Base-by-base conservation (phyloP, 257 asterid species). In the Salvia rosmarinus region DNA sequence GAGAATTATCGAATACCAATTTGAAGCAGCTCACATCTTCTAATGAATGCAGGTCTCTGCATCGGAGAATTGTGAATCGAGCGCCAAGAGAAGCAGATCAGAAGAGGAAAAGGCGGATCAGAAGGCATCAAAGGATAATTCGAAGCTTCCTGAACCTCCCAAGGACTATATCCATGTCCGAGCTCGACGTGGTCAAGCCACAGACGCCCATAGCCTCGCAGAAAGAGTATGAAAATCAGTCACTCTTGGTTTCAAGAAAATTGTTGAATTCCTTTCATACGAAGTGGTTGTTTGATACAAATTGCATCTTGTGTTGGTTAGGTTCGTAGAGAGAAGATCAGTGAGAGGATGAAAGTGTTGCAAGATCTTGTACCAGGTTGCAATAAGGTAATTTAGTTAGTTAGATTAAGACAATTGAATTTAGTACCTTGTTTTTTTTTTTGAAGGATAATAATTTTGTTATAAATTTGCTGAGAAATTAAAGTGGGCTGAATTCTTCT, bases 361-460 rank as follows among this genome's bases (percentile, higher is more conserved):
- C 97, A 92, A 81, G 96, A 90, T 87, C 98, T 92, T 65, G 98
- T 92, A 1, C 98, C 98, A 0, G 98, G 98, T 21, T 92, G 98
- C 95, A 90, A 86, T 71, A 92, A 90, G 98, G 97, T 91, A 67
- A 30, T 11, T 0, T 32, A n/a, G 1, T 17, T 14, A 28, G 5
- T 17, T 37, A 2, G 1, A 7, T 19, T 14, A 4, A 10, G 1
- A 9, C 20, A 42, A 9, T 34, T 44, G 4, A 71, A 55, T 17
- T n/a, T n/a, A n/a, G n/a, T n/a, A n/a, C n/a, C n/a, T n/a, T n/a
- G n/a, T n/a, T n/a, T n/a, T n/a, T n/a, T n/a, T n/a, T n/a, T n/a
- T n/a, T n/a, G n/a, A n/a, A n/a, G n/a, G n/a, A n/a, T n/a, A n/a
- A n/a, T n/a, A n/a, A n/a, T n/a, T 6, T 19, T 34, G 44, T 56